These are phyloP conservation scores for Phytophthora cajani DNA, from an alignment of 352 stramenopile species.

Conservation along the genomic window DNA sequence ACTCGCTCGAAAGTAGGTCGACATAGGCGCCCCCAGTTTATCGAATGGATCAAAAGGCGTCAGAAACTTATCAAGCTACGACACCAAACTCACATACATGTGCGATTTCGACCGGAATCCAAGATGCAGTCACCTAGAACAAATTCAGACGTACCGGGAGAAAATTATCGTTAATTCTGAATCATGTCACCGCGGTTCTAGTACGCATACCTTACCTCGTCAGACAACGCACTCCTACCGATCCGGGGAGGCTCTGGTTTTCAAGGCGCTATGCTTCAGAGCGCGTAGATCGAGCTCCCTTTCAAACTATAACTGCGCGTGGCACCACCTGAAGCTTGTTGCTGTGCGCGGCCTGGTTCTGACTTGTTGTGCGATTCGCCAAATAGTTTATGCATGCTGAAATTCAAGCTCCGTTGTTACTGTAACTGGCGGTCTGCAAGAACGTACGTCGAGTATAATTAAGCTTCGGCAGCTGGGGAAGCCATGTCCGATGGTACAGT, in stretches of 20 bases:
- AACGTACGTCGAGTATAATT: not conserved
- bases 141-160: not conserved
- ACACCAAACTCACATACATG: no score
- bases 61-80: no score
- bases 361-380: not conserved
- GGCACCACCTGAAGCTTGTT: not conserved
- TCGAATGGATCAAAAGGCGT: no score
- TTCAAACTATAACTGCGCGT: not conserved
- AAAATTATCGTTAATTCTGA: not conserved
- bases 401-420: not conserved
- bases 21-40: not conserved
- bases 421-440: not conserved
- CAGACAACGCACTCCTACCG: not conserved
- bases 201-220: not conserved
- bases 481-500: not conserved
- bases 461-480: not conserved
- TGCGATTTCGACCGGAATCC: no score
- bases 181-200: not conserved
- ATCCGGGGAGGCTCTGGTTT: not conserved
- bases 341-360: no score
- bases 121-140: not conserved
- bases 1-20: not conserved
- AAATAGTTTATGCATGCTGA: not conserved
- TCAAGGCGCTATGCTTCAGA: not conserved
- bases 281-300: not conserved